phyloP scores from a whole-genome alignment of 192 early-diverging fungal species.

The Neocallimastix lanati region DNA sequence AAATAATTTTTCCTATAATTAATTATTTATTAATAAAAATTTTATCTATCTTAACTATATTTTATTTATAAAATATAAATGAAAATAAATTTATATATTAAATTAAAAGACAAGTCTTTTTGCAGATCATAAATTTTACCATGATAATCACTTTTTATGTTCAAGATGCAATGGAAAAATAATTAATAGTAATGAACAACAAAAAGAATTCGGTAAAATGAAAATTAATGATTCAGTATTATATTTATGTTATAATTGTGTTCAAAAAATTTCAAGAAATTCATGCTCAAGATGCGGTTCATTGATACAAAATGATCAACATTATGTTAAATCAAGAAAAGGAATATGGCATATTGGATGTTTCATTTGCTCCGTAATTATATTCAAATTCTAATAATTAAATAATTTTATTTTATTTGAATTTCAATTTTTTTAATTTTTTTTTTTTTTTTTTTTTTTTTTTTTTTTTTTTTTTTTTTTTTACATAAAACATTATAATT shows the following conservation, averaged over 20 bases:
- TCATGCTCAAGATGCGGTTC: background rate
- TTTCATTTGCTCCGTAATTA: background rate
- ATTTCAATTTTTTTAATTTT: too few relatives aligned
- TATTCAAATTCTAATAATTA: too few relatives aligned
- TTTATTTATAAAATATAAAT: too few relatives aligned
- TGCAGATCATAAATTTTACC: background rate
- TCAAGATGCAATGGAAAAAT: background rate
- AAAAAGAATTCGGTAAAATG: background rate
- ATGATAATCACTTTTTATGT: background rate
- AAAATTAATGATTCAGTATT: background rate
- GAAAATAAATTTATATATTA: background rate
- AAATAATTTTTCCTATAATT: too few relatives aligned
- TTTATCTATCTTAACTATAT: too few relatives aligned
- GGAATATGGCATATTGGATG: background rate
- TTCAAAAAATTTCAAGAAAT: background rate
- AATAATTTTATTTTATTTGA: too few relatives aligned
- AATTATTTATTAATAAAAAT: too few relatives aligned
- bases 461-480: too few relatives aligned
- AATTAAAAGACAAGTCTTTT: background rate
- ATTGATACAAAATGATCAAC: background rate
- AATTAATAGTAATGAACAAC: background rate
- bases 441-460: too few relatives aligned
- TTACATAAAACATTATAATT: too few relatives aligned
- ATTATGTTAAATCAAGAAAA: background rate
- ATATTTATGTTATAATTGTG: background rate